Base-by-base conservation (phyloP, 2,329 filamentous ascomycete genomes). In the Phaeosphaeria sp. region DNA sequence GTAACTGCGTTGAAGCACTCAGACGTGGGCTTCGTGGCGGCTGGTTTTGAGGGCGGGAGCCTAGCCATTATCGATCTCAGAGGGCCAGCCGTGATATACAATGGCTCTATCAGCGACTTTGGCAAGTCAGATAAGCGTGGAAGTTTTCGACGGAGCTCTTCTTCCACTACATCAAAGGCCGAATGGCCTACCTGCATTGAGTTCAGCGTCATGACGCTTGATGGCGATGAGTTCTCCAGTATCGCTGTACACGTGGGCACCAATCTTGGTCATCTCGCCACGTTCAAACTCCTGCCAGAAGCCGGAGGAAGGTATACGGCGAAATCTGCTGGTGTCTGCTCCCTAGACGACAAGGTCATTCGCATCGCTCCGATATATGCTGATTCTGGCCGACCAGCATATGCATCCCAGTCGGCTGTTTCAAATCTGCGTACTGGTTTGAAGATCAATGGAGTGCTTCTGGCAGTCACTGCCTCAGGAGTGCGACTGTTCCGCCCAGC, bases 171-270 rank as follows among this genome's bases (percentile, higher is more conserved):
- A 1, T 56, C 67, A 15, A 81, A 82, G 52, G 73, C 81, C 48
- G 93, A 97, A 70, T 96, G 89, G 85, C 88, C 92, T 0, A 92
- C 92, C 0, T 84, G 82, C 27, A 87, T 98, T 25, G 92, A 97
- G 72, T 99, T 98, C 79, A 92, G 92, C 52, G 92, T 79, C 51
- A 89, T 99, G 88, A 96, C 91, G 2, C 80, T 97, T 3, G 95
- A 98, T 44, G 91, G 90, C n/a, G 94, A 98, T 72, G 86, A 92
- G 63, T 99, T 96, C 74, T 98, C 95, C 1, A 97, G 93, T 70
- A 96, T 99, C 55, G 87, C 90, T 57, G 90, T 95, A 65, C 96
- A 98, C 66, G 91, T 96, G 1, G 95, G 95, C 20, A 98, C 95
- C 0, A 93, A 89, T 64, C 77, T 87, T 27, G 95, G 95, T 42